Base-by-base conservation (phyloP, 176 grass and related monocot species). In the Poa annua region DNA sequence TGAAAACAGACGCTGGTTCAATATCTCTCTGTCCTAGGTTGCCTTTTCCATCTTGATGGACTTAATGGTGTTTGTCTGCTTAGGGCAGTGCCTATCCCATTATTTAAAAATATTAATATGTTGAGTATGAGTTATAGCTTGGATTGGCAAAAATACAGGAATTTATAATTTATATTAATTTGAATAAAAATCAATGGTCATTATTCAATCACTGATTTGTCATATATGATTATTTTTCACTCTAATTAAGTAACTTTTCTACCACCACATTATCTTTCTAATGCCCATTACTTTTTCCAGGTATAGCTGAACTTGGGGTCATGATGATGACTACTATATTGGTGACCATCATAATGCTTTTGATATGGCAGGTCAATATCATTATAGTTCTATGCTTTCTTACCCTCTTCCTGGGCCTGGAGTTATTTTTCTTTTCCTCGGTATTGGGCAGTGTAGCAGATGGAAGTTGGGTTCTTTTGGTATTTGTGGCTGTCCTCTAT, bases 321-420 rank as follows among this genome's bases (percentile, higher is more conserved):
- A 94, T 99, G 96, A 99, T 92, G 85, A 96, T 89, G 89, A 99
- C 96, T 86, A 96, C 93, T 73, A 76, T 99, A 38, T 79, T 99
- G 62, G 89, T 99, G 47, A 99, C 96, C 57, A 87, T 99, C 77
- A 99, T 99, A 82, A 99, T 99, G 93, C 96, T 99, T 72, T 57
- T 99, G 81, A 99, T 99, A 90, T 96, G 96, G 93, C 96, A 99
- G 90, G 86, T 96, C 81, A 99, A 99, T 72, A 99, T 99, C 29
- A 54, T 99, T 62, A 64, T 92, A 33, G 96, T 96, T 82, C 66
- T 95, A 56, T 95, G 88, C 75, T 99, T 99, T 80, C 87, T 82
- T 21, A 85, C 74, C 21, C 44, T 99, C 83, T 96, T 96, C 85
- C 56, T 99, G 50, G 96, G 93, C 54, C 68, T 99, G 65, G 96